Conservation (phyloP, 345 rosid species). For the Dipteronia sinensis region DNA sequence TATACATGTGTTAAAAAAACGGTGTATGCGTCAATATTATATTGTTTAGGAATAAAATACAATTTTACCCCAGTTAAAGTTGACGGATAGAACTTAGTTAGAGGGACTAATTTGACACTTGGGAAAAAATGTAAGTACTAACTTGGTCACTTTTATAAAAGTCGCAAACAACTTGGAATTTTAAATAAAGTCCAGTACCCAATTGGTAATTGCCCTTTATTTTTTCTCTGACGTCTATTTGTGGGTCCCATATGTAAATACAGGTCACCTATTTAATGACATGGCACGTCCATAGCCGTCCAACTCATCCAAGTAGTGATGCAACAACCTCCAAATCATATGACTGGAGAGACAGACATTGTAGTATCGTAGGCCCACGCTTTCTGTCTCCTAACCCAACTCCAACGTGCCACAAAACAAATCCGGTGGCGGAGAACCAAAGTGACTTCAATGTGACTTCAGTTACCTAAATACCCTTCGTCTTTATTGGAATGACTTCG, state of each 20-base stretch:
- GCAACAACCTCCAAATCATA: neutral
- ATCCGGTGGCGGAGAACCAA: neutral
- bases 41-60: too few relatives aligned
- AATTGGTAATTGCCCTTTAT: too few relatives aligned
- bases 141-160: too few relatives aligned
- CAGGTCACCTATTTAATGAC: neutral
- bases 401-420: neutral
- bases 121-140: too few relatives aligned
- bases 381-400: neutral
- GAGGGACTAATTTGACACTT: too few relatives aligned
- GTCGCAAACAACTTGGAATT: too few relatives aligned
- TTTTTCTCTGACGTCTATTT: neutral
- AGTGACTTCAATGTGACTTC: neutral
- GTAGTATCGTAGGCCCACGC: constrained; percentile 19
- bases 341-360: neutral
- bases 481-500: neutral
- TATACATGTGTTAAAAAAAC: too few relatives aligned
- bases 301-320: neutral
- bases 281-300: constrained; percentile 19
- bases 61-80: too few relatives aligned
- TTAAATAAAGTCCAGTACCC: too few relatives aligned
- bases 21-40: too few relatives aligned
- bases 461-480: neutral
- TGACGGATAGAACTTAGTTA: too few relatives aligned
- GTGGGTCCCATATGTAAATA: neutral